Conservation (phyloP, 352 stramenopile species). For the Phytophthora boehmeriae region DNA sequence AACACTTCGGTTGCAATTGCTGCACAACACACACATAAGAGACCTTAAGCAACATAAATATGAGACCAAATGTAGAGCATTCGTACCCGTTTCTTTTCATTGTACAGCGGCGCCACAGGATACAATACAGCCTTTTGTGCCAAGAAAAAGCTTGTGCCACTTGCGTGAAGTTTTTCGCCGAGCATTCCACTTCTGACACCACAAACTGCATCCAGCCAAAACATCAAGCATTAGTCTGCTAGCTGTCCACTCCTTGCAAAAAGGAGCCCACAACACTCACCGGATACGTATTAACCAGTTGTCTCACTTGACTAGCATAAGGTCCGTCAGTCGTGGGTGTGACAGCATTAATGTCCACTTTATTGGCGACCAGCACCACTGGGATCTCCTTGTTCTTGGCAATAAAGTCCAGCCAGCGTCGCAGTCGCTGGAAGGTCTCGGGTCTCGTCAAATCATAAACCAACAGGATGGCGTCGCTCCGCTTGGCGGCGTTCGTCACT, state of each 20-base stretch:
- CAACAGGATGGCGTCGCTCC: conserved; percentile 85
- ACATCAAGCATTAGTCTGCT: background rate
- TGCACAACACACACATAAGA: conserved; percentile 16
- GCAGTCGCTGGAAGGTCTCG: conserved; percentile 85
- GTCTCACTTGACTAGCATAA: conserved; percentile 74
- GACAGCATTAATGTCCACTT: conserved; percentile 83
- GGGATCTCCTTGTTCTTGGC: conserved; percentile 87
- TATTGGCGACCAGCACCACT: conserved; percentile 90
- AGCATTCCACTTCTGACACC: conserved; percentile 85
- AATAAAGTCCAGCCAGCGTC: conserved; percentile 87
- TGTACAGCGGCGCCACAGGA: conserved; percentile 86
- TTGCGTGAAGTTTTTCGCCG: conserved; percentile 88
- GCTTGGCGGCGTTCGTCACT: conserved; percentile 84
- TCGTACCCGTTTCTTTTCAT: conserved; percentile 79
- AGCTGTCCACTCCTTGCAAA: background rate
- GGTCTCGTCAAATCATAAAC: conserved; percentile 88
- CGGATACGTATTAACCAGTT: conserved; percentile 76
- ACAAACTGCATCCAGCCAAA: conserved; percentile 60
- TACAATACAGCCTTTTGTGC: conserved; percentile 91
- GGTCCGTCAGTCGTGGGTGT: conserved; percentile 60
- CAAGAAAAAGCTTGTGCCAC: conserved; percentile 89
- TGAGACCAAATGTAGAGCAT: background rate
- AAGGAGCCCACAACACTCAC: conserved; percentile 34
- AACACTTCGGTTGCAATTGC: conserved; percentile 81
- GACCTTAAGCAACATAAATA: background rate